These are phyloP conservation scores for Coniochaeta prunicola DNA, from an alignment of 2,329 filamentous ascomycete genomes.

Conservation along the genomic window DNA sequence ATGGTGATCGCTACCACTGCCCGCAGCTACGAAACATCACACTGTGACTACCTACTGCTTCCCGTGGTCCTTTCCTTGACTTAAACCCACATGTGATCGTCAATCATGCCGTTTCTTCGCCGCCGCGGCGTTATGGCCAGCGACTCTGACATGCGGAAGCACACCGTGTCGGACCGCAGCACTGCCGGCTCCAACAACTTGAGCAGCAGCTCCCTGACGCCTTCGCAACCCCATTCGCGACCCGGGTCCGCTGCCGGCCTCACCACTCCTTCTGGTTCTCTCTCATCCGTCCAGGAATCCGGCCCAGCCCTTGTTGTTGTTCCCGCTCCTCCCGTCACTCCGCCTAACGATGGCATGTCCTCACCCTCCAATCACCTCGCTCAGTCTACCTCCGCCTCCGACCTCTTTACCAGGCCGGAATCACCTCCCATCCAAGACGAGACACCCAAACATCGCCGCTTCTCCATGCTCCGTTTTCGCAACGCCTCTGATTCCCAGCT, in stretches of 20 bases:
- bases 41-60: not conserved
- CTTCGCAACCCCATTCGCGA: conserved; percentile 12
- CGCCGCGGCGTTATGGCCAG: conserved; percentile 53
- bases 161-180: conserved; percentile 31
- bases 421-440: conserved; percentile 49
- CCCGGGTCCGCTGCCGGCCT: conserved; percentile 16
- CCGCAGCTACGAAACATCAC: not conserved
- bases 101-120: conserved; percentile 53
- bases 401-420: conserved; percentile 27
- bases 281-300: conserved; percentile 14
- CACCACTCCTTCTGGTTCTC: conserved; percentile 6
- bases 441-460: conserved; percentile 49
- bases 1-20: not conserved
- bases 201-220: conserved; percentile 6
- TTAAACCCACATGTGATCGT: not conserved
- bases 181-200: not conserved
- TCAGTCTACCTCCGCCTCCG: conserved; percentile 14
- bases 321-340: conserved; percentile 22
- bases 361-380: conserved; percentile 16
- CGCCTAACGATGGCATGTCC: conserved; percentile 19
- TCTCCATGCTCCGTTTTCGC: conserved; percentile 68
- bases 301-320: conserved; percentile 12
- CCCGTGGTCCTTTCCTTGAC: not conserved
- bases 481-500: conserved; percentile 92
- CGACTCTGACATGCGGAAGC: conserved; percentile 52